Conservation (phyloP, 2,329 filamentous ascomycete genomes). For the Cordyceps farinosa region DNA sequence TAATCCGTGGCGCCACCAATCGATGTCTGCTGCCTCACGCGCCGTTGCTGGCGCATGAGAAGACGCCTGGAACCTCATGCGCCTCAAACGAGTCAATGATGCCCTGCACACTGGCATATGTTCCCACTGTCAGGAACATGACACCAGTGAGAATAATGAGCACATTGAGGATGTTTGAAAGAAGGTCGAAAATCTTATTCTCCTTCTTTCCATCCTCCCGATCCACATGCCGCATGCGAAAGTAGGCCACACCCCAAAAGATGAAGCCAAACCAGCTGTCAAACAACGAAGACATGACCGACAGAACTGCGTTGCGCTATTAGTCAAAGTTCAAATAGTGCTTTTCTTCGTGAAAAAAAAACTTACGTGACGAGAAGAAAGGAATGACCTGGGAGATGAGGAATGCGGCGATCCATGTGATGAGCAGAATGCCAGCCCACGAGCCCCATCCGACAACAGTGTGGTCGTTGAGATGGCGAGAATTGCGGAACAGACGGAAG, state of each 20-base stretch:
- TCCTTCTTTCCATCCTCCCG: conserved; percentile 49
- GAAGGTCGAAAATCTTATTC: conserved; percentile 46
- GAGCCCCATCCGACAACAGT: conserved; percentile 75
- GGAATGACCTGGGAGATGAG: conserved; percentile 91
- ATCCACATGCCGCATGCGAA: conserved; percentile 69
- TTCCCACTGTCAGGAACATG: conserved; percentile 79
- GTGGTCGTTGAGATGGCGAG: conserved; percentile 75
- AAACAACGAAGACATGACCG: conserved; percentile 81
- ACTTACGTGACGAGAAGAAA: conserved; percentile 75
- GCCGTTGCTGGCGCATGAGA: conserved; percentile 69
- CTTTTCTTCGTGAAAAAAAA: not conserved
- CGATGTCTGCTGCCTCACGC: conserved; percentile 37
- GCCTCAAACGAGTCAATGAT: conserved; percentile 70
- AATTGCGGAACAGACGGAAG: conserved; percentile 79
- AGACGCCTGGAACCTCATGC: conserved; percentile 65
- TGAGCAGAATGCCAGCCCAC: conserved; percentile 69
- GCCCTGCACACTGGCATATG: conserved; percentile 71
- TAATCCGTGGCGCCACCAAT: not conserved
- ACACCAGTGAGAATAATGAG: conserved; percentile 70
- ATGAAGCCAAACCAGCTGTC: conserved; percentile 95
- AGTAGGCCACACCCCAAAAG: conserved; percentile 83
- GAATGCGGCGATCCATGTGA: conserved; percentile 82
- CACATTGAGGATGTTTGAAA: conserved; percentile 65
- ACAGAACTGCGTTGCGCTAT: conserved; percentile 46
- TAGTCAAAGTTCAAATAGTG: not conserved